phyloP scores from a whole-genome alignment of 306 rosid genomes.

The Cucumis melo region DNA sequence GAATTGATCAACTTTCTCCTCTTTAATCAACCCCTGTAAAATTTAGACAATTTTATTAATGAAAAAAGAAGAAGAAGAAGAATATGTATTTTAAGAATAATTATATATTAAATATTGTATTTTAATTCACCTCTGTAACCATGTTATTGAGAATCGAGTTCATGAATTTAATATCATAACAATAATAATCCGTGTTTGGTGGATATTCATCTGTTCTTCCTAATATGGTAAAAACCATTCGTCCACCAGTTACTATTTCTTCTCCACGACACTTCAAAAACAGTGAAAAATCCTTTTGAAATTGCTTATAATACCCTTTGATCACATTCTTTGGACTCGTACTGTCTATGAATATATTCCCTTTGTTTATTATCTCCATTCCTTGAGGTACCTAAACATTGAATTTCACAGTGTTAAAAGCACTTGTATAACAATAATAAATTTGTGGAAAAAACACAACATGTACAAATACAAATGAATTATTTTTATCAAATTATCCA shows the following conservation, averaged over 20 bases:
- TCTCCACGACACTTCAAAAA: conserved; percentile 24
- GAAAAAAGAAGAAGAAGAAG: not conserved
- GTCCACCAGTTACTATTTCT: conserved; percentile 23
- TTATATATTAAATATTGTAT: no score
- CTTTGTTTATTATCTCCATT: conserved; percentile 11
- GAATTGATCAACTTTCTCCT: not conserved
- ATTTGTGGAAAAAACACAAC: no score
- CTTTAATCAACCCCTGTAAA: no score
- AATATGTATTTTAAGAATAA: not conserved
- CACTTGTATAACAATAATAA: no score
- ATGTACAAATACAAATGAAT: no score
- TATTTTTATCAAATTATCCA: no score
- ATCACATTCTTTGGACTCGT: conserved; percentile 13
- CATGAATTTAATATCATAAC: not conserved
- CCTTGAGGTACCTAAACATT: conserved; percentile 15
- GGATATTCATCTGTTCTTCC: conserved; percentile 15
- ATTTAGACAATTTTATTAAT: no score
- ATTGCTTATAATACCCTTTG: conserved; percentile 14
- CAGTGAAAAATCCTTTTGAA: conserved; percentile 19
- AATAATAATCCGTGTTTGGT: not conserved
- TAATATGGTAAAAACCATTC: conserved; percentile 21
- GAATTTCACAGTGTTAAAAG: not conserved
- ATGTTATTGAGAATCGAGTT: conserved; percentile 19
- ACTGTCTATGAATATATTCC: conserved; percentile 13
- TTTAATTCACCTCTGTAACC: conserved; percentile 25